Evolutionary conservation across 495 filamentous ascomycete genomes (phyloP).

Genomic region (Podospora comata): DNA sequence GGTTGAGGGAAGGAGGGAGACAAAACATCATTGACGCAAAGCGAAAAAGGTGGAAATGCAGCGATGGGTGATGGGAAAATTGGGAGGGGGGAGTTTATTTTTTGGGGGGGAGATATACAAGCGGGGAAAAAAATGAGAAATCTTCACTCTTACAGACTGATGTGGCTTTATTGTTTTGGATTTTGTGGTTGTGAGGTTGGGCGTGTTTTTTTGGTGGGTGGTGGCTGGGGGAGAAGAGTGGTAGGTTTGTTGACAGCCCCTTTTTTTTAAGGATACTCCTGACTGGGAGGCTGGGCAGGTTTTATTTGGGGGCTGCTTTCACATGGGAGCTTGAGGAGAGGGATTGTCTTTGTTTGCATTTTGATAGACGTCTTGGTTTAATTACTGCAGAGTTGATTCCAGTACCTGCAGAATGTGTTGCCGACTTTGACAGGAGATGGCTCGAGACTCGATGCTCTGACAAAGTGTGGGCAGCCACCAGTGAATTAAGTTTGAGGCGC

Average conservation of each 20-base stretch:
- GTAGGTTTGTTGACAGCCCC: neutral
- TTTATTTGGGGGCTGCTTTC: neutral
- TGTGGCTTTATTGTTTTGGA: neutral
- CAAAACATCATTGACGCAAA: neutral
- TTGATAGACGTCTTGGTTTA: neutral
- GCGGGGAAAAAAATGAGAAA: neutral
- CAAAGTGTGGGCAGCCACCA: neutral
- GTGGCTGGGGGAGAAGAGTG: neutral
- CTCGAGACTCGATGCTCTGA: neutral
- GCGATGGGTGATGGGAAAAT: neutral
- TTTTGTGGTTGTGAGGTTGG: neutral
- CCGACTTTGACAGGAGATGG: neutral
- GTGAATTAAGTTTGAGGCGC: neutral
- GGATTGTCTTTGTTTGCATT: neutral
- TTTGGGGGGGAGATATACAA: neutral
- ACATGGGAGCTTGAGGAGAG: neutral
- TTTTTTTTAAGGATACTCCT: neutral
- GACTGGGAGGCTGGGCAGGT: neutral
- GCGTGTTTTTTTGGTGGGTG: neutral
- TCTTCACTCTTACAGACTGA: neutral
- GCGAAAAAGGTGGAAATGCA: neutral
- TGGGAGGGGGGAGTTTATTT: neutral
- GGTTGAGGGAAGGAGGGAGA: neutral
- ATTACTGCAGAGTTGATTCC: neutral
- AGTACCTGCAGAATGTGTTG: neutral